phyloP scores from a whole-genome alignment of 1,284 basidiomycete species.

The Cryptococcus depauperatus region DNA sequence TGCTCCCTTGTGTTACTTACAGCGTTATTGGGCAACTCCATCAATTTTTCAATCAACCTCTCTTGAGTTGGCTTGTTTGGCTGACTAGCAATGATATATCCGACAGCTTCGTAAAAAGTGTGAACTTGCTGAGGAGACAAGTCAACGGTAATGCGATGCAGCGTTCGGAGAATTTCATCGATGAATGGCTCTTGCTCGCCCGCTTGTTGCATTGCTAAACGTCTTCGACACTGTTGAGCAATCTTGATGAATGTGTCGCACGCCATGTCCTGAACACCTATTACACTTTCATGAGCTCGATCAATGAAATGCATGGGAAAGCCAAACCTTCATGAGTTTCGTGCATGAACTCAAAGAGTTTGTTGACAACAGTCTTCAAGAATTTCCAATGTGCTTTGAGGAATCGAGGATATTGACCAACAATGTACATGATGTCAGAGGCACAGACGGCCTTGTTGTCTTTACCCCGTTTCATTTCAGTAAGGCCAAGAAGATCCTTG shows the following conservation, averaged over 20 bases:
- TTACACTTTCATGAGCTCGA: background rate
- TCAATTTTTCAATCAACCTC: slow-evolving; percentile 85
- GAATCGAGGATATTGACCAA: slow-evolving; percentile 98
- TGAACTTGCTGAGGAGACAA: slow-evolving; percentile 92
- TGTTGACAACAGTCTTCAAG: slow-evolving; percentile 99
- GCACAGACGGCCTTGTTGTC: slow-evolving; percentile 99
- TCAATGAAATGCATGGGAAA: background rate
- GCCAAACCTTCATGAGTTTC: slow-evolving; percentile 89
- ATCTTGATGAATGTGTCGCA: slow-evolving; percentile 99
- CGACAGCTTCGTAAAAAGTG: slow-evolving; percentile 96
- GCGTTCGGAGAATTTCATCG: slow-evolving; percentile 86
- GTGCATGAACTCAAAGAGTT: slow-evolving; percentile 99
- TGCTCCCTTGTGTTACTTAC: too few relatives aligned
- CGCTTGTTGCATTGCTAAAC: slow-evolving; percentile 98
- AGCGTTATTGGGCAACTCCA: slow-evolving; percentile 96
- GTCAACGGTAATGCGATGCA: slow-evolving; percentile 93
- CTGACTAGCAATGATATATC: slow-evolving; percentile 99
- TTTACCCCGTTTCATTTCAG: slow-evolving; percentile 98
- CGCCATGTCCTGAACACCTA: slow-evolving; percentile 99
- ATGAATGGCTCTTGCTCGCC: slow-evolving; percentile 97
- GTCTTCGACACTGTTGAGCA: slow-evolving; percentile 93
- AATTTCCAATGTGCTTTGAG: slow-evolving; percentile 99
- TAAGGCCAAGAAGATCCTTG: slow-evolving; percentile 92
- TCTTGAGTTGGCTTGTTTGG: slow-evolving; percentile 97
- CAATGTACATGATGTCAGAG: slow-evolving; percentile 99